These are phyloP conservation scores for Leccinum subgranulosum DNA, from an alignment of 768 basidiomycete genomes.

Conservation along the genomic window DNA sequence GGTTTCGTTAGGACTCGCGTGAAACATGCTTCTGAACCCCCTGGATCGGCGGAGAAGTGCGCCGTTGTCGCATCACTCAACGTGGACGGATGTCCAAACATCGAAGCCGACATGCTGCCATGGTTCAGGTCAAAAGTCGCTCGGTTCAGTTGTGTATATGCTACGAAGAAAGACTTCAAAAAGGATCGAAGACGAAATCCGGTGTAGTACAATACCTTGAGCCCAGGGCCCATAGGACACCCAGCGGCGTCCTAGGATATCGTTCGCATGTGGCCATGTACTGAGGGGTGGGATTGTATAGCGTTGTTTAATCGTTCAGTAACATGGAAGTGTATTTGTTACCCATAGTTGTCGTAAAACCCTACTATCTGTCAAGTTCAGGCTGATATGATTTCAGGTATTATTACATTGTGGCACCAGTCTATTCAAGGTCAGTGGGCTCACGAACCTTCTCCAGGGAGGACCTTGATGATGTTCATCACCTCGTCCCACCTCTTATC, in stretches of 20 bases:
- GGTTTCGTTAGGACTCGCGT: constrained; percentile 53
- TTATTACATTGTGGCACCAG: neutral
- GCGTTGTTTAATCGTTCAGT: neutral
- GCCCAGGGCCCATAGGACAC: too few relatives aligned
- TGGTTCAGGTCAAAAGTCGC: constrained; percentile 58
- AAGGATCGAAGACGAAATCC: constrained; percentile 25
- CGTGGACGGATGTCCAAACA: constrained; percentile 53
- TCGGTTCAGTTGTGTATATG: constrained; percentile 58
- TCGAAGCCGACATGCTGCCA: constrained; percentile 53
- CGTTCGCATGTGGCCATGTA: neutral
- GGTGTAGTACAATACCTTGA: neutral
- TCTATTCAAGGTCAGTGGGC: neutral
- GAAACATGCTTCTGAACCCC: constrained; percentile 14
- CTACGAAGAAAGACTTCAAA: constrained; percentile 46
- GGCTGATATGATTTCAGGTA: neutral
- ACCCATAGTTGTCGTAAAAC: constrained; percentile 3
- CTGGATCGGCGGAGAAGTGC: constrained; percentile 14
- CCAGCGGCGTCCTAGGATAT: too few relatives aligned
- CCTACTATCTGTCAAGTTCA: neutral
- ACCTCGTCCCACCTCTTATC: constrained; percentile 55
- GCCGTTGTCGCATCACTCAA: constrained; percentile 42
- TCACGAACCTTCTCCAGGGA: constrained; percentile 25
- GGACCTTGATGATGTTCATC: constrained; percentile 36
- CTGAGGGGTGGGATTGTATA: neutral
- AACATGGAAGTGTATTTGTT: constrained; percentile 4